Evolutionary conservation across 2,329 filamentous ascomycete species (phyloP), one percentile per base, ranked within the genome.

Genomic region (Fusarium tanahbumbuense): DNA sequence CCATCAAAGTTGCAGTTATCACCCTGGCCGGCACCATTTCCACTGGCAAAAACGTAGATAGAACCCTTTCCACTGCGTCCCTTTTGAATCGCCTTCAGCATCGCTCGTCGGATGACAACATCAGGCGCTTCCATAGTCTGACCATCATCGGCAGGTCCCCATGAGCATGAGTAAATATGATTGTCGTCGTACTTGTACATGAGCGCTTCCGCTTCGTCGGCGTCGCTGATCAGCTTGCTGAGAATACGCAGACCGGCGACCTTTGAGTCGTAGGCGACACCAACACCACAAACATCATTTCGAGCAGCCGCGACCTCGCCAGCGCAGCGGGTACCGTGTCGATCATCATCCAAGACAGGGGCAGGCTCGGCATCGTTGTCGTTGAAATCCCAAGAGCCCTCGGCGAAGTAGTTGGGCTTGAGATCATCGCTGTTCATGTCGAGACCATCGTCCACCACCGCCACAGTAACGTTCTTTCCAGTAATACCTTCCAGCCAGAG

Each of bases 1-100:
- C 96, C 96, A 78, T 99, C 96, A 78, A 99, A 99, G 79, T 99
- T 99, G 86, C 96, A 99, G 81, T 99, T 98, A 79, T 99, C 96
- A 48, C 93, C 94, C 70, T 85, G 89, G 6, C 86, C 84, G 12
- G 95, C 97, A 61, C 96, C 96, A 77, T 99, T 99, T 63, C 96
- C 96, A 71, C 95, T 81, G 45, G 96, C 96, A 80, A 99, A 99
- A 57, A 99, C 96, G 76, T 94, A 99, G 71, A 99, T 92, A 28
- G 93, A 97, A 11, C 96, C 96, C 56, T 91, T 89, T 5, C 94
- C 93, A 52, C 83, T 86, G 54, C 96, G 92, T 44, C 96, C 96
- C 63, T 97, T 90, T 77, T 98, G 94, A 13, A 98, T 87, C 34
- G 93, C 95, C 73, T 96, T 96, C 53, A 98, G 85, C 90, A 99